These are phyloP conservation scores for Phialophora verrucosa DNA, from an alignment of 2,329 filamentous ascomycete genomes.

Conservation along the genomic window DNA sequence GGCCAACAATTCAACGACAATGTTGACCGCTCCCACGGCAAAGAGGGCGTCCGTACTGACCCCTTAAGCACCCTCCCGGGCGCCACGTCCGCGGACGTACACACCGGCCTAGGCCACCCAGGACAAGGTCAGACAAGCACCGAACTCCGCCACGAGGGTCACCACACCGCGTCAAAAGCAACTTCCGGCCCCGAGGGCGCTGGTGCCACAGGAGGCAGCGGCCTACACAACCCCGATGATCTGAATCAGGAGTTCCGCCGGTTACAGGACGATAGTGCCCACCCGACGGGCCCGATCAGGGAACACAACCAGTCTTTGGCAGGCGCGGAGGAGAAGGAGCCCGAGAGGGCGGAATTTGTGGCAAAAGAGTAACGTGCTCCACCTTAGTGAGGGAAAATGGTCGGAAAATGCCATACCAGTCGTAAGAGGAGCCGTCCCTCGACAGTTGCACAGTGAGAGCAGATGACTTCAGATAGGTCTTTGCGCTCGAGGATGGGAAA, in stretches of 20 bases:
- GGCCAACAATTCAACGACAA: constrained; percentile 50
- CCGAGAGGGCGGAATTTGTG: constrained; percentile 25
- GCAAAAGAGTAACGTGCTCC: constrained; percentile 13
- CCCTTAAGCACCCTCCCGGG: constrained; percentile 57
- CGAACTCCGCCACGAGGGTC: constrained; percentile 56
- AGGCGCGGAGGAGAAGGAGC: constrained; percentile 32
- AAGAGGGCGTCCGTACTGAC: constrained; percentile 49
- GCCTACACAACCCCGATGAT: constrained; percentile 21
- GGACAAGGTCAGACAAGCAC: constrained; percentile 55
- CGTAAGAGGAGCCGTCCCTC: too few relatives aligned
- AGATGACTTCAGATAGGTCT: not conserved
- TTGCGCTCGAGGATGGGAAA: not conserved
- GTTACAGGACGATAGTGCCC: constrained; percentile 25
- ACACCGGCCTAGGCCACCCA: constrained; percentile 61
- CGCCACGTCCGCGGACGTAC: constrained; percentile 59
- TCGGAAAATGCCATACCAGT: not conserved
- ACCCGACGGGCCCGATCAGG: constrained; percentile 23
- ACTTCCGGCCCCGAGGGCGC: constrained; percentile 53
- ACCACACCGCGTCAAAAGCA: constrained; percentile 50
- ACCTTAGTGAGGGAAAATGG: not conserved
- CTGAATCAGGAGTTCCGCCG: constrained; percentile 29
- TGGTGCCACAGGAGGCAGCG: constrained; percentile 40
- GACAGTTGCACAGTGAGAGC: too few relatives aligned
- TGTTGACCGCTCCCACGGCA: constrained; percentile 49
- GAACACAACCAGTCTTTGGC: constrained; percentile 29